phyloP scores from a whole-genome alignment of 441 rosid species.

The Pelargonium fulgidum region DNA sequence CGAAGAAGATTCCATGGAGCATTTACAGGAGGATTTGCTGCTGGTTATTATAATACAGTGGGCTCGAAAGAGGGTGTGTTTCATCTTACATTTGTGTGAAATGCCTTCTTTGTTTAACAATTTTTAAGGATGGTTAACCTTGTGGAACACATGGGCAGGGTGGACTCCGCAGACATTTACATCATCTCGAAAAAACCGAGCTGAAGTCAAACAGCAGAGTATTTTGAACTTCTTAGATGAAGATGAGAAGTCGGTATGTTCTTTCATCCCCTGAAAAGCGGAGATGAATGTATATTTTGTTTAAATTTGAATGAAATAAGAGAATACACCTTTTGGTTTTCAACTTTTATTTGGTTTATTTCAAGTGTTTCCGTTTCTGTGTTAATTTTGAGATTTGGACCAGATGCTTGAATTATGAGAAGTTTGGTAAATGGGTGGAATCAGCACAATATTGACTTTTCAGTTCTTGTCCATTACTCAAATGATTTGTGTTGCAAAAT shows the following conservation, averaged over 20 bases:
- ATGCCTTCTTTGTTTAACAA: neutral
- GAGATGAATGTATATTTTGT: neutral
- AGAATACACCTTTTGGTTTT: neutral
- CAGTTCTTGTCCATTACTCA: neutral
- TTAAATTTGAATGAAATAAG: neutral
- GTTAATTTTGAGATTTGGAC: neutral
- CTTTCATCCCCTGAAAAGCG: neutral
- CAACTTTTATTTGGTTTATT: neutral
- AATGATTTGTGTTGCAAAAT: neutral
- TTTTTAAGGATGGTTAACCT: conserved; percentile 13
- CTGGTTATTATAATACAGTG: conserved; percentile 87
- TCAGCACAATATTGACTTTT: neutral
- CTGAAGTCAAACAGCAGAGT: conserved; percentile 82
- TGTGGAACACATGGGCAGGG: conserved; percentile 40
- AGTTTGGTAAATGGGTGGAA: neutral
- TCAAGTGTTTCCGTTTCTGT: neutral
- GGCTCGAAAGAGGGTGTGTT: conserved; percentile 82
- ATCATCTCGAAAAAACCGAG: conserved; percentile 79
- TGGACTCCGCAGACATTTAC: conserved; percentile 92
- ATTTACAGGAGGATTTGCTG: conserved; percentile 91
- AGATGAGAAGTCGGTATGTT: conserved; percentile 79
- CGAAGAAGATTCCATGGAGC: conserved; percentile 97
- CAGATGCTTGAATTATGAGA: neutral
- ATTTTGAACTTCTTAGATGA: conserved; percentile 82
- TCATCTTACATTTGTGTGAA: conserved; percentile 4